A percentile compares a stretch with the other conserved stretches of the same genome.
These are phyloP conservation scores for Xylaria hypoxylon DNA, from an alignment of 2,329 filamentous ascomycete species.

Conservation along the genomic window DNA sequence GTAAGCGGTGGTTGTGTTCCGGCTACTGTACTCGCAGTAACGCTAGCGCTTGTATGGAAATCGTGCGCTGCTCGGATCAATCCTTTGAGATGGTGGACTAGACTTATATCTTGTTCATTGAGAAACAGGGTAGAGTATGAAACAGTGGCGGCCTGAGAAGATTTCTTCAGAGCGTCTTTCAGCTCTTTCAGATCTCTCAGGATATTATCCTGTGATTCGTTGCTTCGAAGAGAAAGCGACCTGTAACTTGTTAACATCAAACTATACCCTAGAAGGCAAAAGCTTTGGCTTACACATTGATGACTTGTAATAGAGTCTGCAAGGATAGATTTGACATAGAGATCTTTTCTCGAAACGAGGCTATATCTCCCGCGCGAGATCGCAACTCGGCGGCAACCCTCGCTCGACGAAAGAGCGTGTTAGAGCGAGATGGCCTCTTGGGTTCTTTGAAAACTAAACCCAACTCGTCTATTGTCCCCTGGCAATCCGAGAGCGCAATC, in stretches of 20 bases:
- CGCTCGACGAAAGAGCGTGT: conserved; percentile 34
- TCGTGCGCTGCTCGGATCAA: conserved; percentile 37
- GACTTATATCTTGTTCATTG: conserved; percentile 33
- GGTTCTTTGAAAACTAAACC: conserved; percentile 29
- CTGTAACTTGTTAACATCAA: conserved; percentile 23
- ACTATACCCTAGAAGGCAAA: neutral
- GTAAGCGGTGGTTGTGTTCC: conserved; percentile 33
- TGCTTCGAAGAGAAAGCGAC: conserved; percentile 37
- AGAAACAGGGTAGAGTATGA: conserved; percentile 38
- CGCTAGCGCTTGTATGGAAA: conserved; percentile 38
- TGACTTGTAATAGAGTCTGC: conserved; percentile 38
- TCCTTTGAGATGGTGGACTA: conserved; percentile 36
- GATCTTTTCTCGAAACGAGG: conserved; percentile 40
- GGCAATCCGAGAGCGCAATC: conserved; percentile 37
- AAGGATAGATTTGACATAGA: conserved; percentile 39
- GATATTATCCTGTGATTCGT: conserved; percentile 36
- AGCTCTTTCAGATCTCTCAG: conserved; percentile 38
- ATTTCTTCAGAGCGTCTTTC: conserved; percentile 38
- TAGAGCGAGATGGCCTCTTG: conserved; percentile 34
- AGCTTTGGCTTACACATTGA: conserved; percentile 35
- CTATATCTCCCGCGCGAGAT: conserved; percentile 37
- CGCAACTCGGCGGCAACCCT: conserved; percentile 37
- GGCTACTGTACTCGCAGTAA: conserved; percentile 35
- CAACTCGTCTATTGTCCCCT: conserved; percentile 33
- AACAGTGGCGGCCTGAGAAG: conserved; percentile 36